Conservation (phyloP, 2,329 filamentous ascomycete species). For the Beauveria varroae region DNA sequence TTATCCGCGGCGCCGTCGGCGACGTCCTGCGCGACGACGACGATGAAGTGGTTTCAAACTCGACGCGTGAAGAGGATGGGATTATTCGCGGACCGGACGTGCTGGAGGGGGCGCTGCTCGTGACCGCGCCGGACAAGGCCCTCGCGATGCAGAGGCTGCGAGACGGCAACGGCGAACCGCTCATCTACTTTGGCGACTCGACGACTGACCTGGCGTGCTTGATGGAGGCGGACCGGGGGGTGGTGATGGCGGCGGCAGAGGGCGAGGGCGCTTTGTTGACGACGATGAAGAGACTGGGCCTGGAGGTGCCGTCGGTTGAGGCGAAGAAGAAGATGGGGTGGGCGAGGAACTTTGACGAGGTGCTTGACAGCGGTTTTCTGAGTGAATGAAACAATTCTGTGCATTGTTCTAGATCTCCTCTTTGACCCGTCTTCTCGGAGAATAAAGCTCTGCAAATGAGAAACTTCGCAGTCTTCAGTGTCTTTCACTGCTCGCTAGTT, state of each 20-base stretch:
- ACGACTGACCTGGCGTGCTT: constrained; percentile 50
- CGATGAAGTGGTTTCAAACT: constrained; percentile 35
- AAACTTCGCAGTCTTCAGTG: too few relatives aligned
- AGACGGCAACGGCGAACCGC: constrained; percentile 16
- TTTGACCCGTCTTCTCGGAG: too few relatives aligned
- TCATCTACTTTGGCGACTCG: constrained; percentile 53
- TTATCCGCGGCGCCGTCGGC: constrained; percentile 37
- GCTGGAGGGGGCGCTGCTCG: constrained; percentile 18
- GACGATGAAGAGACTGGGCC: constrained; percentile 30
- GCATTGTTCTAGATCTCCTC: neutral
- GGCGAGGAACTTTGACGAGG: constrained; percentile 22
- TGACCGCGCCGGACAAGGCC: constrained; percentile 40
- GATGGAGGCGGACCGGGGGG: constrained; percentile 30
- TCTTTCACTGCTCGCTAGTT: too few relatives aligned
- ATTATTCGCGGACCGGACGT: constrained; percentile 33
- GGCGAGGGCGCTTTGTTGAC: constrained; percentile 27
- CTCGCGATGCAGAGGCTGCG: constrained; percentile 28
- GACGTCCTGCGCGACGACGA: constrained; percentile 16
- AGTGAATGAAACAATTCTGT: neutral
- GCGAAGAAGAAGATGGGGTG: neutral
- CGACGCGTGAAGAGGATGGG: constrained; percentile 28
- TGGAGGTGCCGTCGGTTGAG: constrained; percentile 30
- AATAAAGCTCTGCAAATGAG: too few relatives aligned
- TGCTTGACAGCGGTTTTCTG: constrained; percentile 26
- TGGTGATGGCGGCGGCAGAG: constrained; percentile 35